Evolutionary conservation across 2,329 filamentous ascomycete species (phyloP).

Genomic region (Trichophyton benhamiae): DNA sequence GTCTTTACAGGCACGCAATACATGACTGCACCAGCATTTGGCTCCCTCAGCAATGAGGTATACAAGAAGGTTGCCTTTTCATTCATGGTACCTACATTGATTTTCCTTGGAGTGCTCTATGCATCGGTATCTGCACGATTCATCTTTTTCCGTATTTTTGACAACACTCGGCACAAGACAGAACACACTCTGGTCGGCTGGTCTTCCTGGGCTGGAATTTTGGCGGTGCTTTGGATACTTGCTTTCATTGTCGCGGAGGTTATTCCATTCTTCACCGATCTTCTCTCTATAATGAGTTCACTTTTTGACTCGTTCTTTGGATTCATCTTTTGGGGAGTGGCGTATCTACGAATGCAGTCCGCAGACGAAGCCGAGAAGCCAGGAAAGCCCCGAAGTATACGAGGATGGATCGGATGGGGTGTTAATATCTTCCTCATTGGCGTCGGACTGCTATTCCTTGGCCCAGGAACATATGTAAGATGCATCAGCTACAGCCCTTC

Average conservation of each 20-base stretch:
- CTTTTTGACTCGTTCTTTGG: constrained; percentile 72
- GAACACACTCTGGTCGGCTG: constrained; percentile 74
- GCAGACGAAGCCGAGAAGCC: constrained; percentile 31
- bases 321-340: constrained; percentile 68
- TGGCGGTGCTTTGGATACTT: constrained; percentile 61
- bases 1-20: constrained; percentile 84
- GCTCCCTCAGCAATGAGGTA: constrained; percentile 57
- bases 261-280: constrained; percentile 82
- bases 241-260: constrained; percentile 87
- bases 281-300: constrained; percentile 47
- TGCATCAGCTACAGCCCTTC: neutral
- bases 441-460: constrained; percentile 69
- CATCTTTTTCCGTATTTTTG: constrained; percentile 81
- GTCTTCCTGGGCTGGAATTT: constrained; percentile 62
- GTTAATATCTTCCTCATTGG: constrained; percentile 63
- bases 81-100: constrained; percentile 90
- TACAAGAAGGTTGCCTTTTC: constrained; percentile 85
- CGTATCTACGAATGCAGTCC: constrained; percentile 34
- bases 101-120: constrained; percentile 84
- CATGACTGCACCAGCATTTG: constrained; percentile 77
- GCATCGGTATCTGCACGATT: constrained; percentile 83
- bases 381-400: constrained; percentile 30
- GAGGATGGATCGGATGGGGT: constrained; percentile 31
- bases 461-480: constrained; percentile 62
- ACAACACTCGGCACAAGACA: constrained; percentile 64